Evolutionary conservation across 2,329 filamentous ascomycete species (phyloP).

Genomic region (Emergomyces pasteurianus): DNA sequence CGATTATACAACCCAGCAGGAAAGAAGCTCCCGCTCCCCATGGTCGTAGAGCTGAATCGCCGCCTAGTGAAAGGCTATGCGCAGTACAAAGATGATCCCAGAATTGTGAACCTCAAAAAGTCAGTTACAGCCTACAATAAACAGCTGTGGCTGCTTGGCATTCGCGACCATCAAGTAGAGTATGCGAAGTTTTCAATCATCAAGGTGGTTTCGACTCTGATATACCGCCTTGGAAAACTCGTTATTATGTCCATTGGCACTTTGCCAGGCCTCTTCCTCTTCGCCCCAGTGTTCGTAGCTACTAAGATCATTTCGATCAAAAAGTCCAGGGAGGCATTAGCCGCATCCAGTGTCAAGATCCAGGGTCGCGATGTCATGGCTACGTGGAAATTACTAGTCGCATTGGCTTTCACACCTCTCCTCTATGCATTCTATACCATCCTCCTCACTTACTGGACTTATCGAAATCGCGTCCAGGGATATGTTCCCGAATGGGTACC

Average conservation of each 20-base stretch:
- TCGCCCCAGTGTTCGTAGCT: constrained; percentile 75
- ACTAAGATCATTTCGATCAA: constrained; percentile 70
- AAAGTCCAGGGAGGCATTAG: constrained; percentile 73
- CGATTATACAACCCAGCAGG: constrained; percentile 89
- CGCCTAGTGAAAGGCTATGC: constrained; percentile 84
- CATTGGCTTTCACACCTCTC: constrained; percentile 67
- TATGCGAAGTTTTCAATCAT: constrained; percentile 74
- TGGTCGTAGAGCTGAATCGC: constrained; percentile 88
- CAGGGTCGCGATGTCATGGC: constrained; percentile 82
- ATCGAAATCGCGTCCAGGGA: constrained; percentile 72
- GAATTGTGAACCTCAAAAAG: constrained; percentile 63
- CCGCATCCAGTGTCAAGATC: constrained; percentile 78
- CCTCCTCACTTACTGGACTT: constrained; percentile 63
- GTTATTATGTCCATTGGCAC: constrained; percentile 65
- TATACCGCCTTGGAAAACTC: constrained; percentile 73
- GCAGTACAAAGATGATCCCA: constrained; percentile 79
- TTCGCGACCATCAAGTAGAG: constrained; percentile 88
- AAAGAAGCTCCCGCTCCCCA: constrained; percentile 82
- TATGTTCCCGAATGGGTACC: constrained; percentile 68
- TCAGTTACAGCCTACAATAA: constrained; percentile 77
- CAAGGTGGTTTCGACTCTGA: constrained; percentile 61
- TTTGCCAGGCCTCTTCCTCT: constrained; percentile 74
- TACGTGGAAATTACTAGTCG: constrained; percentile 88
- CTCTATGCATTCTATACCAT: constrained; percentile 73
- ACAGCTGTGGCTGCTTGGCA: constrained; percentile 69